Percentiles rank a stretch among this genome's conserved stretches.
Conservation (phyloP, 169 alveolate species). For the Eimeria acervulina region DNA sequence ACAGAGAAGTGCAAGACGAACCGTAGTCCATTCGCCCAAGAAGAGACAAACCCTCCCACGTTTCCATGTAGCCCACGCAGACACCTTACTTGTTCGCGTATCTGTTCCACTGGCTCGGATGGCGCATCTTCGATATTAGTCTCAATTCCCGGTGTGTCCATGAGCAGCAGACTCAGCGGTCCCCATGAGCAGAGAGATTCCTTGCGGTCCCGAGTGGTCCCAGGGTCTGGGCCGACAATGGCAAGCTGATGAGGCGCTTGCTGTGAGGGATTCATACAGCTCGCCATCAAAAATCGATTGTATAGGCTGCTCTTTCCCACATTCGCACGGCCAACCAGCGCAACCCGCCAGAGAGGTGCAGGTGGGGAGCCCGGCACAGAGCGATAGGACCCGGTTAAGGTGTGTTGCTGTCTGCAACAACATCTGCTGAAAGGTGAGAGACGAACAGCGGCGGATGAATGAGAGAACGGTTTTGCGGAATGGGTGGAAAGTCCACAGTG, state of each 20-base stretch:
- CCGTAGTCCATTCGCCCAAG: neutral
- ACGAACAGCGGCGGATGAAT: neutral
- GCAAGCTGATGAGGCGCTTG: slow-evolving; percentile 56
- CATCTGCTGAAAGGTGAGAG: neutral
- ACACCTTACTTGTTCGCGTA: slow-evolving; percentile 43
- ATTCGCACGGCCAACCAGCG: slow-evolving; percentile 87
- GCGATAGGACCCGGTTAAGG: neutral
- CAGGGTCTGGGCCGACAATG: slow-evolving; percentile 81
- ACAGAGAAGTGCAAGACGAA: neutral
- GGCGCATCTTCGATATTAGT: neutral
- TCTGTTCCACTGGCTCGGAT: neutral
- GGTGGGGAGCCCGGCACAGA: neutral
- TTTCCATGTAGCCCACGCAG: neutral
- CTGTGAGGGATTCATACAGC: neutral
- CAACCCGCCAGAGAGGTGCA: slow-evolving; percentile 32
- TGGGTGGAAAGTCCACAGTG: neutral
- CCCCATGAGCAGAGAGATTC: slow-evolving; percentile 84
- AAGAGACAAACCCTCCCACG: neutral
- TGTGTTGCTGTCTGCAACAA: neutral
- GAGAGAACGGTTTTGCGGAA: neutral
- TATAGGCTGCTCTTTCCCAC: slow-evolving; percentile 90
- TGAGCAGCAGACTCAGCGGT: slow-evolving; percentile 36
- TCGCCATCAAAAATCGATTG: slow-evolving; percentile 86
- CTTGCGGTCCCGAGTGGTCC: slow-evolving; percentile 89
- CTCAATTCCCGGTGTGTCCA: slow-evolving; percentile 90